Conservation (phyloP, 345 rosid genomes). For the Corymbia maculata region DNA sequence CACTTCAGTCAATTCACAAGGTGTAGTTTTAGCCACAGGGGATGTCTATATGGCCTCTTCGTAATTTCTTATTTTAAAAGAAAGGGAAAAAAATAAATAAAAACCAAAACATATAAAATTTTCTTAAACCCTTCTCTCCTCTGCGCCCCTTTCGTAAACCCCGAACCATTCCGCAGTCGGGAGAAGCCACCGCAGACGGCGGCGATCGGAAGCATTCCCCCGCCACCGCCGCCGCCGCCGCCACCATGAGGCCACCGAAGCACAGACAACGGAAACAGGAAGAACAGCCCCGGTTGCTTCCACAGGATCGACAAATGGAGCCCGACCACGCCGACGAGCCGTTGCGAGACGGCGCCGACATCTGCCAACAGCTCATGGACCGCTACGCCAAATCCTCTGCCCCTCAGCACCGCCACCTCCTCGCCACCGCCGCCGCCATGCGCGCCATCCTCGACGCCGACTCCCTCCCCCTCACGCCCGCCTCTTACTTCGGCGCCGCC, state of each 20-base stretch:
- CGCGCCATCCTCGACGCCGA: constrained; percentile 75
- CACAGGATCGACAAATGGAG: not conserved
- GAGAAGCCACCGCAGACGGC: not conserved
- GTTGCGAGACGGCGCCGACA: constrained; percentile 41
- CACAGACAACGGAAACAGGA: not conserved
- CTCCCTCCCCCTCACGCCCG: constrained; percentile 44
- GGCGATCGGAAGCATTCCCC: too few species aligned
- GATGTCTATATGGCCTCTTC: not conserved
- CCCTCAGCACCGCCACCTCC: constrained; percentile 78
- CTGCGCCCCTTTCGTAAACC: not conserved
- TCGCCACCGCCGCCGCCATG: constrained; percentile 83
- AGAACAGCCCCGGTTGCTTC: not conserved
- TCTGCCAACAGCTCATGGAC: constrained; percentile 82
- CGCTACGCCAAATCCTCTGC: constrained; percentile 85
- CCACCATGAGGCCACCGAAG: not conserved
- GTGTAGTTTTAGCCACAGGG: not conserved
- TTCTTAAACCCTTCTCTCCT: not conserved
- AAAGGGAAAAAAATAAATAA: not conserved
- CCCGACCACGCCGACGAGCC: not conserved
- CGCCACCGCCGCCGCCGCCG: not conserved
- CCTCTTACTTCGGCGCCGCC: constrained; percentile 77
- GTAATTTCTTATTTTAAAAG: not conserved
- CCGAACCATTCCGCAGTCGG: not conserved
- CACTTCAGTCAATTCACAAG: not conserved
- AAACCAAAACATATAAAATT: not conserved